A percentile compares a stretch with the other conserved stretches of the same genome.
phyloP scores from a whole-genome alignment of 2,329 filamentous ascomycete species.

The Rutstroemia sydowiana region DNA sequence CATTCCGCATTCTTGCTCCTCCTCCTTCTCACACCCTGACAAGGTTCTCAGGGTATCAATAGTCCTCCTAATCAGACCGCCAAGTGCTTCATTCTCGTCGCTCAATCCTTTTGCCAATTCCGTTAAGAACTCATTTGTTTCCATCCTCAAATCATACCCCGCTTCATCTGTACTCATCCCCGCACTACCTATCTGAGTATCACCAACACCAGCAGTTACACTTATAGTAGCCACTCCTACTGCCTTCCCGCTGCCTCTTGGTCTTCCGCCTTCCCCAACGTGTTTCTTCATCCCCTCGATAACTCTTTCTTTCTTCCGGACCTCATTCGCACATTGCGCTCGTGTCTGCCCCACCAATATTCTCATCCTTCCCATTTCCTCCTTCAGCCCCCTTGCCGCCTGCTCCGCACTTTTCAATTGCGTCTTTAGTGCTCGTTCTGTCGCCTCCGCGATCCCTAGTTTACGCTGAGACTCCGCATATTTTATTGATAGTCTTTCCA shows the following conservation, averaged over 20 bases:
- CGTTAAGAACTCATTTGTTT: constrained; percentile 88
- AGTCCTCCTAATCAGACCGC: constrained; percentile 63
- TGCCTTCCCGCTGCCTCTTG: constrained; percentile 48
- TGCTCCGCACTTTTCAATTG: constrained; percentile 69
- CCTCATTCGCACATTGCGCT: constrained; percentile 80
- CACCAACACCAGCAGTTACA: constrained; percentile 46
- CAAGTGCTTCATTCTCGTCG: constrained; percentile 83
- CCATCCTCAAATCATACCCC: constrained; percentile 66
- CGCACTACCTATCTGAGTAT: constrained; percentile 29
- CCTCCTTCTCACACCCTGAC: constrained; percentile 46
- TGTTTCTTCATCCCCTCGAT: constrained; percentile 85
- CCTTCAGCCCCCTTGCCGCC: constrained; percentile 68
- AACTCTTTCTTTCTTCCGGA: constrained; percentile 83
- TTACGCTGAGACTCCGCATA: constrained; percentile 47
- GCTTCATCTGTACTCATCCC: constrained; percentile 35
- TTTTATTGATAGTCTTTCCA: constrained; percentile 51
- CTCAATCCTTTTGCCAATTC: constrained; percentile 75
- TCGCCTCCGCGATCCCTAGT: constrained; percentile 54
- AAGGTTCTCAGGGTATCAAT: constrained; percentile 64
- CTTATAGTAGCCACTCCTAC: constrained; percentile 49
- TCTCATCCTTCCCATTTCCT: constrained; percentile 75
- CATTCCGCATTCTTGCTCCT: constrained; percentile 24
- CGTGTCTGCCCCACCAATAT: constrained; percentile 74
- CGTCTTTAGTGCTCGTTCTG: constrained; percentile 61
- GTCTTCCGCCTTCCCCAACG: constrained; percentile 62